Percentiles rank a stretch among this genome's conserved stretches.
Evolutionary conservation across 345 rosid species (phyloP).

Genomic region (Pistacia integerrima): DNA sequence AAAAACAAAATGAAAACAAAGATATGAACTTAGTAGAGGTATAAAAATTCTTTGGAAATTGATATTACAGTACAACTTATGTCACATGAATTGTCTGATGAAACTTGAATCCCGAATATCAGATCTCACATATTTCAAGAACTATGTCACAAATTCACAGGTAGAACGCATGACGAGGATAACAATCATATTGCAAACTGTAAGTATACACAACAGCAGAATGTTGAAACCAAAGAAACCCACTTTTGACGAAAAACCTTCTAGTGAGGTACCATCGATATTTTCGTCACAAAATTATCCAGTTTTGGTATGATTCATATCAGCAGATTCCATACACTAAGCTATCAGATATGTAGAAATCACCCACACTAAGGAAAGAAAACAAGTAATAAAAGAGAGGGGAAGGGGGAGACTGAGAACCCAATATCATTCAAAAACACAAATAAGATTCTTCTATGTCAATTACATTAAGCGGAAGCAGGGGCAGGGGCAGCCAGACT

Average conservation of each 20-base stretch:
- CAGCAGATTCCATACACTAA: not conserved
- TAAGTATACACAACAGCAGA: not conserved
- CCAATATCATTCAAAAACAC: not conserved
- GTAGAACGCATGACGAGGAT: not conserved
- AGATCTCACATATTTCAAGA: not conserved
- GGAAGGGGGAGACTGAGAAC: not conserved
- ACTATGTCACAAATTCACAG: not conserved
- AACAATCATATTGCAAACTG: not conserved
- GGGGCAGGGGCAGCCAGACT: not conserved
- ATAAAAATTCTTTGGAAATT: not conserved
- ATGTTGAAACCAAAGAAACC: not conserved
- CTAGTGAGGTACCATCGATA: not conserved
- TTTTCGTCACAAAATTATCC: not conserved
- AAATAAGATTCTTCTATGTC: not conserved
- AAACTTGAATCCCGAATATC: not conserved
- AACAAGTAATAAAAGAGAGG: not conserved
- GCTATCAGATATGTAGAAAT: not conserved
- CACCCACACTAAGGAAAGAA: not conserved
- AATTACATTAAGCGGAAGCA: not conserved
- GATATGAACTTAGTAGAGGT: not conserved
- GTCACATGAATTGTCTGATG: not conserved
- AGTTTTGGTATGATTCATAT: not conserved
- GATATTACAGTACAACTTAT: not conserved
- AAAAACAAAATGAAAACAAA: conserved; percentile 10
- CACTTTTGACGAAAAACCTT: not conserved